Evolutionary conservation across 331 rosid species (phyloP), one percentile per base, ranked within the genome.

Genomic region (Quercus tomentella): DNA sequence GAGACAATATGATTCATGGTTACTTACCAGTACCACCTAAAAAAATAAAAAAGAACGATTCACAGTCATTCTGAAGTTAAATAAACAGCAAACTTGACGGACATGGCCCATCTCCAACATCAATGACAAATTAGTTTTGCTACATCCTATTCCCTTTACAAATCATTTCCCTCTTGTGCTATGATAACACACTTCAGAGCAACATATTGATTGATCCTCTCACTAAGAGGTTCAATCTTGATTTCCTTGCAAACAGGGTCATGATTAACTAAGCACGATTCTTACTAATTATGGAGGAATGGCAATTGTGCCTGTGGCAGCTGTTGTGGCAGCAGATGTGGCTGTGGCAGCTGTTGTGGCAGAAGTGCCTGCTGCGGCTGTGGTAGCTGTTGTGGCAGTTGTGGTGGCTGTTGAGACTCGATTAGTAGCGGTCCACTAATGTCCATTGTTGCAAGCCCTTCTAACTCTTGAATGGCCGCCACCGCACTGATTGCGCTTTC

Each of bases 61-160:
- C 23, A 62, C 23, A 83, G 80, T 84, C 77, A 49, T 76, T 76
- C 91, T 82, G 77, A 80, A 72, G 67, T 84, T 82, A 79, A 89
- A 88, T 87, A 88, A 76, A 86, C 89, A 85, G 82, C 88, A 91
- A 67, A 82, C 88, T 81, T 66, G 69, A 85, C 74, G 84, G 82
- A 76, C 85, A 85, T 78, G 86, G 90, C 77, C 49, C 85, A 69
- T 85, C 85, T 84, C 79, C 86, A 78, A 84, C 58, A 65, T 77
- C 78, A 82, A 87, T 68, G 80, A 89, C 85, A 82, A 85, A 83
- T 90, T 86, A 88, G 92, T 81, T 85, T 84, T 61, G 83, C 91
- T 91, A 89, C 90, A 81, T 76, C 90, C 96, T 92, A 92, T 82
- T 84, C 77, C 77, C 89, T 91, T 90, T 87, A 90, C 96, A 85